Percentiles rank a stretch among this genome's conserved stretches.
phyloP scores from a whole-genome alignment of 306 rosid genomes.

The Acacia crassicarpa region DNA sequence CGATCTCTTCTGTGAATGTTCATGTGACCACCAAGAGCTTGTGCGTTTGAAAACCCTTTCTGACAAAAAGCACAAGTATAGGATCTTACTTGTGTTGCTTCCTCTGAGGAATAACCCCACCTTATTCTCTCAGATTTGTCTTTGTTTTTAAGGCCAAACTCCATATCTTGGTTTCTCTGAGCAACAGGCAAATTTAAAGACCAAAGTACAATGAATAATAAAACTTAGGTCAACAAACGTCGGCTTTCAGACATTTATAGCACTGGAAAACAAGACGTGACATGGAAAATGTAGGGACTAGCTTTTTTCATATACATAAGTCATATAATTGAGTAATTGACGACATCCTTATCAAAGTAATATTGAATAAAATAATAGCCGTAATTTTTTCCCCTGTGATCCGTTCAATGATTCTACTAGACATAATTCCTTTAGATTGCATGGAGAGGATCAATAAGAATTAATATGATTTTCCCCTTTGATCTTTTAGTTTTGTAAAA shows the following conservation, averaged over 20 bases:
- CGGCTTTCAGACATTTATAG: constrained; percentile 27
- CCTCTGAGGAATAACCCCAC: neutral
- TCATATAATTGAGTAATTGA: neutral
- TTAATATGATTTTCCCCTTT: constrained; percentile 25
- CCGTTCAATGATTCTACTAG: constrained; percentile 47
- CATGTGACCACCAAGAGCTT: constrained; percentile 5
- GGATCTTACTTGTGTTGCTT: neutral
- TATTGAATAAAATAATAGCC: neutral
- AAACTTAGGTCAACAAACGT: constrained; percentile 34
- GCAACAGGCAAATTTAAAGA: neutral
- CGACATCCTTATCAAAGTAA: neutral
- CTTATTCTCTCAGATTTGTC: neutral
- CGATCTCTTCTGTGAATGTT: neutral
- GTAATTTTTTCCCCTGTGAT: neutral
- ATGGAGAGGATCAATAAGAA: constrained; percentile 36
- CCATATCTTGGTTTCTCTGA: constrained; percentile 27
- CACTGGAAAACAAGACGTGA: constrained; percentile 26
- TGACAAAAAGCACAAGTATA: neutral
- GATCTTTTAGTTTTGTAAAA: constrained; percentile 39
- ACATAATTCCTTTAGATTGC: constrained; percentile 20
- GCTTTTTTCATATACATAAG: neutral
- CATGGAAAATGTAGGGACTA: neutral
- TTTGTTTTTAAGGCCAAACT: constrained; percentile 28
- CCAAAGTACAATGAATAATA: neutral
- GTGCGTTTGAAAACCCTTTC: neutral